These are phyloP conservation scores for Cladobotryum protrusum DNA, from an alignment of 2,329 filamentous ascomycete species.

Conservation along the genomic window DNA sequence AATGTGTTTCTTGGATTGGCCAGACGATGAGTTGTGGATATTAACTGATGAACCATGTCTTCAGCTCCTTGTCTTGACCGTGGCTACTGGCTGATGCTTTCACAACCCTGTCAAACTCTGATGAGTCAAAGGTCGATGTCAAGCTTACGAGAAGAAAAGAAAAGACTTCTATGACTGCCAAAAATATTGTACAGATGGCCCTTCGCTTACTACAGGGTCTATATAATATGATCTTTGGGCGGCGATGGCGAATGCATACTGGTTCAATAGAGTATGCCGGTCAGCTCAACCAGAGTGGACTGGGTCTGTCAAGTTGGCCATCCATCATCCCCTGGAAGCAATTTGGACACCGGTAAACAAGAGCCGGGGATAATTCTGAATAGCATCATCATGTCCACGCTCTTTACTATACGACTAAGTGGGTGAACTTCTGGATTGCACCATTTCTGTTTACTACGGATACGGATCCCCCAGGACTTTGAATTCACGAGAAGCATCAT, in stretches of 20 bases:
- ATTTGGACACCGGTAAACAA: slow-evolving; percentile 63
- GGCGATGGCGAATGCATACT: slow-evolving; percentile 59
- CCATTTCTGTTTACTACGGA: not conserved
- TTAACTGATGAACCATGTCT: slow-evolving; percentile 55
- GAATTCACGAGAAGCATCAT: slow-evolving; percentile 61
- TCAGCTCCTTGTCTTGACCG: slow-evolving; percentile 56
- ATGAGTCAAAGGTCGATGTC: slow-evolving; percentile 45
- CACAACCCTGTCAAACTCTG: slow-evolving; percentile 48
- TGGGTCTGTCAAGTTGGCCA: slow-evolving; percentile 55
- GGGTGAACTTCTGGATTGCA: slow-evolving; percentile 51
- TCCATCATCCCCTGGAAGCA: slow-evolving; percentile 59
- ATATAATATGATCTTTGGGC: slow-evolving; percentile 58
- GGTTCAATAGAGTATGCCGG: slow-evolving; percentile 54
- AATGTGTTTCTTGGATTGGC: slow-evolving; percentile 56
- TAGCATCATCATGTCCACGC: slow-evolving; percentile 59
- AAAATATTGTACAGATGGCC: slow-evolving; percentile 62
- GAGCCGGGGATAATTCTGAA: slow-evolving; percentile 42
- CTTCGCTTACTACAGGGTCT: slow-evolving; percentile 54
- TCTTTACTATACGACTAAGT: too few relatives aligned
- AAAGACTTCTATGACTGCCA: slow-evolving; percentile 61
- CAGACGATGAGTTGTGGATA: slow-evolving; percentile 49
- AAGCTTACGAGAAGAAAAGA: slow-evolving; percentile 49
- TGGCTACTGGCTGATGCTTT: slow-evolving; percentile 57
- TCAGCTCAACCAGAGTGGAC: slow-evolving; percentile 60
- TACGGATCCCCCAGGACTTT: slow-evolving; percentile 33